Conservation (phyloP, 2,329 filamentous ascomycete species). For the Ilyonectria destructans region DNA sequence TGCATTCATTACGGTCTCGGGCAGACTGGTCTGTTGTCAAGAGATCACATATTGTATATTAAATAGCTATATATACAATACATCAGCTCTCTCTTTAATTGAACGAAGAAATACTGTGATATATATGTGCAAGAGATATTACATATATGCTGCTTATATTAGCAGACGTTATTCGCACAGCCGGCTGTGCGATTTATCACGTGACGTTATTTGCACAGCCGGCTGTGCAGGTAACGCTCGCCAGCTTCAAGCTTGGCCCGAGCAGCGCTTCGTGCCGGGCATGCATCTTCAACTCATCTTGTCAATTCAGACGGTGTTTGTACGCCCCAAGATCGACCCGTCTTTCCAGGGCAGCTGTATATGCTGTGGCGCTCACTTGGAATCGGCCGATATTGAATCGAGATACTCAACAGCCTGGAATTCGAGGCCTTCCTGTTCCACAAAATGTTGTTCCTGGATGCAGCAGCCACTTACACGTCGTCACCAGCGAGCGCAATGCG, state of each 20-base stretch:
- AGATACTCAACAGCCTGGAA: background rate
- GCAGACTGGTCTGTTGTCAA: no score
- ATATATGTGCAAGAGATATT: no score
- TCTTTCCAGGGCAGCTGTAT: constrained; percentile 3
- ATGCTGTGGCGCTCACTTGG: constrained; percentile 7
- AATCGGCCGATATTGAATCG: constrained; percentile 15
- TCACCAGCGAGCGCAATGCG: background rate
- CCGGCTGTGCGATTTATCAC: no score
- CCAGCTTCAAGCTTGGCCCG: background rate
- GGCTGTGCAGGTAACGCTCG: no score
- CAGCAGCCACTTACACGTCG: constrained; percentile 4
- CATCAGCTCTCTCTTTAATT: no score
- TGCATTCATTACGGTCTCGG: no score
- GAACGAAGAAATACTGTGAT: no score
- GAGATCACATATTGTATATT: no score
- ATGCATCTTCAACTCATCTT: background rate
- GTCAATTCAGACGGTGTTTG: constrained; percentile 21
- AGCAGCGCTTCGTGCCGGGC: background rate
- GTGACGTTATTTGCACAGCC: no score
- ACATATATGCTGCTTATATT: no score
- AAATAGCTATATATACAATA: no score
- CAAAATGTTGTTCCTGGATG: constrained; percentile 6
- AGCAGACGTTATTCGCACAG: no score
- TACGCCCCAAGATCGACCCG: constrained; percentile 15
- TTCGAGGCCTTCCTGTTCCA: constrained; percentile 14